Evolutionary conservation across 345 rosid genomes (phyloP).

Genomic region (Populus deltoides): DNA sequence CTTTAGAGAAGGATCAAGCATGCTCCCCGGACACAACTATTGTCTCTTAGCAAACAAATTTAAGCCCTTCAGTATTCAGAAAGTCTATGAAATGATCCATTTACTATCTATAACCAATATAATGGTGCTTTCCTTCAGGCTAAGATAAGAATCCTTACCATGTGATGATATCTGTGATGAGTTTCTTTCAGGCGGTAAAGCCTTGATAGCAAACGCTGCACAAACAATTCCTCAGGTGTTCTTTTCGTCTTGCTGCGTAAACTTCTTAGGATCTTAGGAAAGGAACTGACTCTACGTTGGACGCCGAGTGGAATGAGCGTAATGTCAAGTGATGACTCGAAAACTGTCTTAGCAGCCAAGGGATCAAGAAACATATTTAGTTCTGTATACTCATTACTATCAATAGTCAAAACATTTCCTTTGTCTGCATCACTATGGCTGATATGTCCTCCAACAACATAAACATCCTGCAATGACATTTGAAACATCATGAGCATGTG

Average conservation of each 20-base stretch:
- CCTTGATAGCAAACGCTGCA: slow-evolving; percentile 43
- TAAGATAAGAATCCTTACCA: slow-evolving; percentile 37
- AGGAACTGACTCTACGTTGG: slow-evolving; percentile 52
- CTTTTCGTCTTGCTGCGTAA: slow-evolving; percentile 18
- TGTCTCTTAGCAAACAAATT: too few species aligned
- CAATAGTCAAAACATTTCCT: slow-evolving; percentile 57
- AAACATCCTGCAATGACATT: slow-evolving; percentile 53
- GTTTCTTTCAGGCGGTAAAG: slow-evolving; percentile 46
- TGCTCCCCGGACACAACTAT: too few species aligned
- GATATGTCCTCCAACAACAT: slow-evolving; percentile 85
- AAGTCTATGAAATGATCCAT: too few species aligned
- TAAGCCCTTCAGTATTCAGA: too few species aligned
- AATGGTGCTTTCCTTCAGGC: too few species aligned
- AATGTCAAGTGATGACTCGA: slow-evolving; percentile 58
- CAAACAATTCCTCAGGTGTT: slow-evolving; percentile 63
- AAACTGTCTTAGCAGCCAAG: slow-evolving; percentile 66
- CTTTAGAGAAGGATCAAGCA: too few species aligned
- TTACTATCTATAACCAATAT: too few species aligned
- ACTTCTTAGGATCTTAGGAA: slow-evolving; percentile 31
- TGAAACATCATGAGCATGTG: neutral
- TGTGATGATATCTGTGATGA: slow-evolving; percentile 57
- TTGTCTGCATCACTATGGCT: slow-evolving; percentile 29
- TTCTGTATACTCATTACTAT: slow-evolving; percentile 59
- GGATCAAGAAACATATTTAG: slow-evolving; percentile 92
- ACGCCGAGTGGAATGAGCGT: slow-evolving; percentile 66